Percentiles rank a stretch among this genome's conserved stretches.
phyloP scores from a whole-genome alignment of 768 basidiomycete genomes.

The Amanita rubescens region DNA sequence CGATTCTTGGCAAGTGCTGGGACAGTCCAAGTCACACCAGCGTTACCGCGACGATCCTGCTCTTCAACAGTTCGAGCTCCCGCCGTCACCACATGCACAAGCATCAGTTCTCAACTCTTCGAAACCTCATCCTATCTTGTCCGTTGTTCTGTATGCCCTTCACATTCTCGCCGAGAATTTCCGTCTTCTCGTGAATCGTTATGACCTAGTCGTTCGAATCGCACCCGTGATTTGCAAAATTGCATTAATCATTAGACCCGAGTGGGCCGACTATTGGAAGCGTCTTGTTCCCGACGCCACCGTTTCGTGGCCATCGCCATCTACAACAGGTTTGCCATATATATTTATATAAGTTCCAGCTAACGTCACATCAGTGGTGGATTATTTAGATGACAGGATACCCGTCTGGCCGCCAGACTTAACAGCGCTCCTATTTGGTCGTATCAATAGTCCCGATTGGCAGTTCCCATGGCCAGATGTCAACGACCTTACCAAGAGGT shows the following conservation, averaged over 20 bases:
- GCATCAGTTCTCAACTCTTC: conserved; percentile 15
- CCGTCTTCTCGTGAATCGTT: conserved; percentile 48
- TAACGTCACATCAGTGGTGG: conserved; percentile 27
- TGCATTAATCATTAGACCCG: conserved; percentile 59
- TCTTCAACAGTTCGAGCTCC: conserved; percentile 34
- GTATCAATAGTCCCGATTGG: conserved; percentile 63
- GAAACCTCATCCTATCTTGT: conserved; percentile 38
- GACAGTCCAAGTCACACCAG: conserved; percentile 32
- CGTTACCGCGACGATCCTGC: conserved; percentile 57
- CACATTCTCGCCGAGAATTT: conserved; percentile 75
- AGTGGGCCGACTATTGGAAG: conserved; percentile 94
- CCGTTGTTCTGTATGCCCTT: conserved; percentile 61
- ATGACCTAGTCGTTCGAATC: conserved; percentile 47
- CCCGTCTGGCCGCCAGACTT: conserved; percentile 77
- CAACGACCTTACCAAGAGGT: conserved; percentile 37
- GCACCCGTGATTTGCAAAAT: conserved; percentile 58
- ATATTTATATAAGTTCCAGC: neutral
- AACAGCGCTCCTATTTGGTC: conserved; percentile 54
- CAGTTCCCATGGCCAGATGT: conserved; percentile 46
- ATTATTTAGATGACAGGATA: conserved; percentile 60
- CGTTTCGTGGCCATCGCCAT: conserved; percentile 50
- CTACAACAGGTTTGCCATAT: conserved; percentile 26
- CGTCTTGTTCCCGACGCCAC: conserved; percentile 61
- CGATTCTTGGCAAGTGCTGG: conserved; percentile 43
- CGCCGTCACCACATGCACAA: conserved; percentile 19